Evolutionary conservation across 2,329 filamentous ascomycete genomes (phyloP).

Genomic region (Arachnopeziza araneosa): DNA sequence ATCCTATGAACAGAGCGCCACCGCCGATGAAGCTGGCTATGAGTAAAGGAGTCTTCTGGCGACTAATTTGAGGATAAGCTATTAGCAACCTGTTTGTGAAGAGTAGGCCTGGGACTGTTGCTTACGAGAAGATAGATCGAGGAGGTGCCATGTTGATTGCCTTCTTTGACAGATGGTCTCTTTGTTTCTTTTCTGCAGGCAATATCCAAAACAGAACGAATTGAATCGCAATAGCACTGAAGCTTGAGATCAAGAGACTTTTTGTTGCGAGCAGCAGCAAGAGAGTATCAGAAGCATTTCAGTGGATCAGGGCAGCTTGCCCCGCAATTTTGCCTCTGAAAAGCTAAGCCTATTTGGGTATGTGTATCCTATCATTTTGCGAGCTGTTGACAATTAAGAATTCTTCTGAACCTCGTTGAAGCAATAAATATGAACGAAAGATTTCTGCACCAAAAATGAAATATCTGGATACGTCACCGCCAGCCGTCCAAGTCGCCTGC

Average conservation of each 20-base stretch:
- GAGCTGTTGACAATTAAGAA: background rate
- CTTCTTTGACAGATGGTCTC: background rate
- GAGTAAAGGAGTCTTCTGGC: background rate
- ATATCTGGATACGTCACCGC: background rate
- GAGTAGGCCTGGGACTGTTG: background rate
- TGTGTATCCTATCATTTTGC: background rate
- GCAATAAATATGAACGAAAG: too few relatives aligned
- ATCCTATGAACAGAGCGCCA: background rate
- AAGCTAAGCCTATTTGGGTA: background rate
- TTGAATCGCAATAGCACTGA: background rate
- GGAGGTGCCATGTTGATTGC: background rate
- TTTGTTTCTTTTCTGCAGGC: background rate
- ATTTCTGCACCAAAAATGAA: too few relatives aligned
- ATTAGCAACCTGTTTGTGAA: background rate
- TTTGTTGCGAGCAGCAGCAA: background rate
- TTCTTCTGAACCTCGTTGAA: too few relatives aligned
- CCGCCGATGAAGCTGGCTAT: background rate
- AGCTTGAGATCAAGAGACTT: background rate
- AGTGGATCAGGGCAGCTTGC: background rate
- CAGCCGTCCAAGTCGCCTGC: background rate
- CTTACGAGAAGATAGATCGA: background rate
- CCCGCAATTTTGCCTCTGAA: background rate
- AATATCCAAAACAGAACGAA: background rate
- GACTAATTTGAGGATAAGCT: background rate
- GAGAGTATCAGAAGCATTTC: background rate